Conservation (phyloP, 1,284 basidiomycete genomes). For the Cryptococcus maquisensis region DNA sequence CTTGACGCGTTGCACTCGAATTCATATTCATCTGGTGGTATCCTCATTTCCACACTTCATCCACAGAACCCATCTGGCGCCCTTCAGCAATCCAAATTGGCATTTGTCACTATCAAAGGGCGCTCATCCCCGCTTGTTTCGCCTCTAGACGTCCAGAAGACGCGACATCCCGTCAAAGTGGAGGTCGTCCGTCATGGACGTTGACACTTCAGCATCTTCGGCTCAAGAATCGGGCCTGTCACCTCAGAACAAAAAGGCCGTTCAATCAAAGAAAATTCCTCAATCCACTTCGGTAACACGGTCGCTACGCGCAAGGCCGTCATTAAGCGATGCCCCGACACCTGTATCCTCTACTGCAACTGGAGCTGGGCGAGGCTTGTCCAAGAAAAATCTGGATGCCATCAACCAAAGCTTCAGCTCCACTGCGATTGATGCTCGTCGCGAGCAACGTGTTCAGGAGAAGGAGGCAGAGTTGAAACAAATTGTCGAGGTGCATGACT, state of each 20-base stretch:
- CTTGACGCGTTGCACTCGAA: background rate
- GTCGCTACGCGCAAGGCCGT: background rate
- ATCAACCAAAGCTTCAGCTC: conserved; percentile 20
- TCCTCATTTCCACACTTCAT: background rate
- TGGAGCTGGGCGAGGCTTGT: background rate
- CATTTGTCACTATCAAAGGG: too few relatives aligned
- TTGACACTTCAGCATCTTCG: background rate
- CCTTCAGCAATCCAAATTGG: background rate
- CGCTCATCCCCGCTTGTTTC: too few relatives aligned
- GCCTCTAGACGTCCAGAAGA: background rate
- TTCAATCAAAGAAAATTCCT: background rate
- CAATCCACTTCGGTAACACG: background rate
- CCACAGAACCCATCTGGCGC: background rate
- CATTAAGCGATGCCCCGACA: background rate
- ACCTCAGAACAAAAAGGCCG: background rate
- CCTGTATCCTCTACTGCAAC: background rate
- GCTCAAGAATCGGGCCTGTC: background rate
- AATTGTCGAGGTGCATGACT: conserved; percentile 67
- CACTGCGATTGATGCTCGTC: conserved; percentile 24
- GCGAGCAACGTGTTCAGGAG: conserved; percentile 55
- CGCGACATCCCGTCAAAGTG: conserved; percentile 13
- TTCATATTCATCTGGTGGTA: background rate
- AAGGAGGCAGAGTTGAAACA: conserved; percentile 60
- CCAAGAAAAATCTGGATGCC: background rate
- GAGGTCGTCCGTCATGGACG: conserved; percentile 32